phyloP scores from a whole-genome alignment of 2,329 filamentous ascomycete species.

The Juglanconis oblonga region DNA sequence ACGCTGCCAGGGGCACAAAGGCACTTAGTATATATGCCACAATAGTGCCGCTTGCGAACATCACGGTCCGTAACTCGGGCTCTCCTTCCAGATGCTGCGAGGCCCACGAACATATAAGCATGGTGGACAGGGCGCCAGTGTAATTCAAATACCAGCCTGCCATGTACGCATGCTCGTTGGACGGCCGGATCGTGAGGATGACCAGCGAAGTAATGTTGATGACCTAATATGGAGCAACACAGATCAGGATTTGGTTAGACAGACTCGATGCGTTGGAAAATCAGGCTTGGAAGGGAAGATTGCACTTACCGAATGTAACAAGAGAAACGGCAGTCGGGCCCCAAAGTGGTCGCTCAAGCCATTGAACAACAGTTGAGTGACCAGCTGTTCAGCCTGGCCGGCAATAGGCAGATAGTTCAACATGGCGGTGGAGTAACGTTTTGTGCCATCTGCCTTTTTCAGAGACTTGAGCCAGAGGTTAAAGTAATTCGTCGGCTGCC shows the following conservation, averaged over 20 bases:
- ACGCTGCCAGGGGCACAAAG: constrained; percentile 9
- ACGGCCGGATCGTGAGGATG: constrained; percentile 3
- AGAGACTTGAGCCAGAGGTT: constrained; percentile 14
- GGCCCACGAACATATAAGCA: constrained; percentile 8
- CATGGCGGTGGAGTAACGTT: constrained; percentile 6
- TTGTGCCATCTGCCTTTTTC: constrained; percentile 5
- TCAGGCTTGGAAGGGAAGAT: not conserved
- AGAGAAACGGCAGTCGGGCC: constrained; percentile 3
- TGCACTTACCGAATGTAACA: constrained; percentile 2
- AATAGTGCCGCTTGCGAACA: constrained; percentile 11
- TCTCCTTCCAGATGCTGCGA: constrained; percentile 6
- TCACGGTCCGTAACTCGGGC: constrained; percentile 7
- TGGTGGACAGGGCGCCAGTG: constrained; percentile 5
- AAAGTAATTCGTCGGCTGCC: constrained; percentile 7
- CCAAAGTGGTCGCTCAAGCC: constrained; percentile 6
- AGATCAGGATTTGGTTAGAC: not conserved
- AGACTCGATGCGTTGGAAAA: not conserved
- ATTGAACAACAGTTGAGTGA: constrained; percentile 7
- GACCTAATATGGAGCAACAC: not conserved
- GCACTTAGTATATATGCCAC: constrained; percentile 7
- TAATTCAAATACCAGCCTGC: constrained; percentile 11
- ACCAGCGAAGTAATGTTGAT: constrained; percentile 8
- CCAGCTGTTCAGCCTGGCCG: constrained; percentile 8
- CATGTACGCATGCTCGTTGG: not conserved
- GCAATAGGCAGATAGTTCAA: constrained; percentile 13